phyloP scores from a whole-genome alignment of 139 green algal genomes.

The Chlamydomonas applanata region DNA sequence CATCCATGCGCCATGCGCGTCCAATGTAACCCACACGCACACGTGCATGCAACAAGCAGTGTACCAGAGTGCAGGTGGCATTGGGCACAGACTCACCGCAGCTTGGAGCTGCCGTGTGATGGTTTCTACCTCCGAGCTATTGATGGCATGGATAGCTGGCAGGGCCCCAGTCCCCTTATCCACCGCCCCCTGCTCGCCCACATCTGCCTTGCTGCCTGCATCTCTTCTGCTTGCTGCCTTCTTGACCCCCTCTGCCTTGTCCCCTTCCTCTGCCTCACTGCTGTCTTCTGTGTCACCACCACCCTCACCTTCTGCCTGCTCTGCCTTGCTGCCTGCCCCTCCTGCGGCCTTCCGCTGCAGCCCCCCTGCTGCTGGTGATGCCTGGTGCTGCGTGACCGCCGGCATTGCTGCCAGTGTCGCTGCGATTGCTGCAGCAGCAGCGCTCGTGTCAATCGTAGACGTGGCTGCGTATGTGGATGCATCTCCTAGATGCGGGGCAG shows the following conservation, averaged over 20 bases:
- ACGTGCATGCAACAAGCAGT: too few species aligned
- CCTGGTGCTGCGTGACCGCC: neutral
- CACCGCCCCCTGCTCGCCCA: too few species aligned
- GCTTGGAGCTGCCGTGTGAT: too few species aligned
- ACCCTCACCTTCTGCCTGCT: neutral
- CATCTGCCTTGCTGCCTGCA: too few species aligned
- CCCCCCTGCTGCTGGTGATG: neutral
- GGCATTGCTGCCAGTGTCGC: neutral
- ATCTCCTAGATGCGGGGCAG: slow-evolving; percentile 61
- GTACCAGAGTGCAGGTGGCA: too few species aligned
- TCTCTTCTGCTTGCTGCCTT: too few species aligned
- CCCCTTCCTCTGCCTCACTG: neutral
- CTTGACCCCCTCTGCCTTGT: neutral
- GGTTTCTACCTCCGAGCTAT: too few species aligned
- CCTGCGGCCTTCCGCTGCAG: neutral
- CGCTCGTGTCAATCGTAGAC: neutral
- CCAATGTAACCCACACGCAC: too few species aligned
- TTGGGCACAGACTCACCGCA: too few species aligned
- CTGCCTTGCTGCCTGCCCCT: neutral
- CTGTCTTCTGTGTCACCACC: neutral
- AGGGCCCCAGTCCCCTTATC: too few species aligned
- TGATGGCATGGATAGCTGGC: too few species aligned
- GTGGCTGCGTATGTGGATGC: slow-evolving; percentile 31
- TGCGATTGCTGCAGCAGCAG: neutral
- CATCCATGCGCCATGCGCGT: too few species aligned